Evolutionary conservation across 768 basidiomycete genomes (phyloP).

Genomic region (Lentinula boryana): DNA sequence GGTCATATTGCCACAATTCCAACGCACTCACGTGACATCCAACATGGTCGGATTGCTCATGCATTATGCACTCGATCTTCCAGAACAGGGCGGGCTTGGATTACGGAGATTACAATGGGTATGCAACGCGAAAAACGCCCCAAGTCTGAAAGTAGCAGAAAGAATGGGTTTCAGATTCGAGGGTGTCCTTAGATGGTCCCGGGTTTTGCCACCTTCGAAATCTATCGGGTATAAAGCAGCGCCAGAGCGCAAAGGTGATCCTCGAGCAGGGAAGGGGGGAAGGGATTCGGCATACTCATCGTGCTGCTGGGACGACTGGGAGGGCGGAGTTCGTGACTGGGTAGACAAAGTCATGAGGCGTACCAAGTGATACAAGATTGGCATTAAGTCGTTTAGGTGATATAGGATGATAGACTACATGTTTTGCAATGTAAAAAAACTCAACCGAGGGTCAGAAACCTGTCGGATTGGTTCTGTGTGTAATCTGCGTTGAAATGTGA

Average conservation of each 20-base stretch:
- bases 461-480: conserved; percentile 81
- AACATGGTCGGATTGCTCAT: conserved; percentile 48
- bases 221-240: conserved; percentile 29
- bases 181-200: conserved; percentile 47
- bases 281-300: conserved; percentile 14
- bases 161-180: conserved; percentile 58
- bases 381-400: background rate
- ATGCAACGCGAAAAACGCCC: conserved; percentile 39
- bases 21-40: conserved; percentile 58
- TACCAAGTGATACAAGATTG: background rate
- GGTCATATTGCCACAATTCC: conserved; percentile 50
- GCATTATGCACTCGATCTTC: conserved; percentile 35
- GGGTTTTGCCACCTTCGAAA: conserved; percentile 36
- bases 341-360: conserved; percentile 5
- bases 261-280: conserved; percentile 7
- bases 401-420: background rate
- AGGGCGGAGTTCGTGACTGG: background rate
- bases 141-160: conserved; percentile 45
- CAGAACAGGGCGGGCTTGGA: conserved; percentile 39
- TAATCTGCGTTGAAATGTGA: conserved; percentile 45
- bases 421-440: background rate
- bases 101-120: conserved; percentile 62
- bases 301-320: conserved; percentile 20
- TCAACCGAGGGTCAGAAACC: conserved; percentile 56
- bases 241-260: conserved; percentile 22